Percentiles rank a stretch among this genome's conserved stretches.
phyloP scores from a whole-genome alignment of 495 filamentous ascomycete genomes.

The Ramalina intermedia region DNA sequence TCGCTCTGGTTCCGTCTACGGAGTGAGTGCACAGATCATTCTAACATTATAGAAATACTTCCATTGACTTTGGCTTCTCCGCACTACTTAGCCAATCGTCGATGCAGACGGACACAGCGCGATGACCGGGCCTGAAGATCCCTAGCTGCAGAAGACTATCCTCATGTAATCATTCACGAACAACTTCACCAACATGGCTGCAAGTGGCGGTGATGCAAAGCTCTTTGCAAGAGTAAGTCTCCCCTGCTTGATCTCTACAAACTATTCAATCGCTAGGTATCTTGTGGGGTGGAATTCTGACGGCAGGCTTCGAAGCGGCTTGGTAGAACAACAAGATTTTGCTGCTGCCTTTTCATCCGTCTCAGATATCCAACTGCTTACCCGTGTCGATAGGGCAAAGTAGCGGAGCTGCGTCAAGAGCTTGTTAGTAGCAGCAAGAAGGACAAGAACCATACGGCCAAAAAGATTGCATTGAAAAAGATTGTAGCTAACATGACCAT shows the following conservation, averaged over 20 bases:
- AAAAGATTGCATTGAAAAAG: constrained; percentile 99
- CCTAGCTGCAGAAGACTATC: too few species aligned
- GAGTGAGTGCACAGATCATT: too few species aligned
- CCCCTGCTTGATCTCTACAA: constrained; percentile 2
- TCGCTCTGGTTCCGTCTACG: too few species aligned
- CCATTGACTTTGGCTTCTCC: too few species aligned
- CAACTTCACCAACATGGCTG: constrained; percentile 43
- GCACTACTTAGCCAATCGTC: too few species aligned
- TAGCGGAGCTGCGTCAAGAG: constrained; percentile 90
- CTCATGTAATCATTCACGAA: not conserved
- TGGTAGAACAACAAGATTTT: not conserved
- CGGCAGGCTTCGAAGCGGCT: too few species aligned
- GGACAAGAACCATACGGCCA: constrained; percentile 92
- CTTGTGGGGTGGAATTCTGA: too few species aligned
- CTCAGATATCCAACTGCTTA: not conserved
- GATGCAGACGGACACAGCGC: too few species aligned
- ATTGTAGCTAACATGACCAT: constrained; percentile 99
- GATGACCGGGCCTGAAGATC: too few species aligned
- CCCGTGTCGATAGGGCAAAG: constrained; percentile 70
- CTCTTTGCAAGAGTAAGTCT: constrained; percentile 93
- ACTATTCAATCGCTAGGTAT: constrained; percentile 1
- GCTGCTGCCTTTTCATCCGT: not conserved
- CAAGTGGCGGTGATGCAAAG: constrained; percentile 88
- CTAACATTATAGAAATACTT: too few species aligned
- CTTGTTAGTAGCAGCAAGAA: constrained; percentile 89